A percentile compares a stretch with the other conserved stretches of the same genome.
Conservation (phyloP, 805 yeast species). For the Metschnikowia hibisci region DNA sequence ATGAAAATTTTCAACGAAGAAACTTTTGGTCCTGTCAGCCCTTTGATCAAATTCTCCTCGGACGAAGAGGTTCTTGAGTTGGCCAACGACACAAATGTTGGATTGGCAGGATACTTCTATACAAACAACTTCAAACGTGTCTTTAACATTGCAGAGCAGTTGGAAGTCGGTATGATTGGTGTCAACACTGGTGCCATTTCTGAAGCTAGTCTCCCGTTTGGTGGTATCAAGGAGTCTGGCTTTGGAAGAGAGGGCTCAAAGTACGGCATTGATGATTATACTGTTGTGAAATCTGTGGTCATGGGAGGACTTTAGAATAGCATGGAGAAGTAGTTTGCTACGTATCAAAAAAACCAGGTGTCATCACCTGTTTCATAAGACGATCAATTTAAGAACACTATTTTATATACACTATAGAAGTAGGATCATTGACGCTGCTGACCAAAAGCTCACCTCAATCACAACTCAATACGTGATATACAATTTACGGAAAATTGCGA, state of each 20-base stretch:
- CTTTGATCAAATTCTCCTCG: slow-evolving; percentile 58
- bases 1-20: slow-evolving; percentile 65
- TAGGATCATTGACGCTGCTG: too few relatives aligned
- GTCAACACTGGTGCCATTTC: slow-evolving; percentile 72
- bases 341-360: too few relatives aligned
- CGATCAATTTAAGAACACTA: too few relatives aligned
- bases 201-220: slow-evolving; percentile 67
- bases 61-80: slow-evolving; percentile 58
- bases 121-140: slow-evolving; percentile 52
- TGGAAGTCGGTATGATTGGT: slow-evolving; percentile 81
- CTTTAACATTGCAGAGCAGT: slow-evolving; percentile 59
- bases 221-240: slow-evolving; percentile 76
- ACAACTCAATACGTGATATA: too few relatives aligned
- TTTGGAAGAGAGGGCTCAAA: slow-evolving; percentile 79
- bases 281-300: slow-evolving; percentile 61
- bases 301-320: slow-evolving; percentile 9
- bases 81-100: slow-evolving; percentile 69
- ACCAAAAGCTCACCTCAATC: too few relatives aligned
- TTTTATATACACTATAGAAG: too few relatives aligned
- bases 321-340: too few relatives aligned
- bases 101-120: slow-evolving; percentile 75
- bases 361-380: too few relatives aligned
- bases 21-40: slow-evolving; percentile 80
- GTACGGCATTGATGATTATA: slow-evolving; percentile 72
- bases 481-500: too few relatives aligned